Base-by-base conservation (phyloP, 2,329 filamentous ascomycete species). In the Aureobasidium sp. region DNA sequence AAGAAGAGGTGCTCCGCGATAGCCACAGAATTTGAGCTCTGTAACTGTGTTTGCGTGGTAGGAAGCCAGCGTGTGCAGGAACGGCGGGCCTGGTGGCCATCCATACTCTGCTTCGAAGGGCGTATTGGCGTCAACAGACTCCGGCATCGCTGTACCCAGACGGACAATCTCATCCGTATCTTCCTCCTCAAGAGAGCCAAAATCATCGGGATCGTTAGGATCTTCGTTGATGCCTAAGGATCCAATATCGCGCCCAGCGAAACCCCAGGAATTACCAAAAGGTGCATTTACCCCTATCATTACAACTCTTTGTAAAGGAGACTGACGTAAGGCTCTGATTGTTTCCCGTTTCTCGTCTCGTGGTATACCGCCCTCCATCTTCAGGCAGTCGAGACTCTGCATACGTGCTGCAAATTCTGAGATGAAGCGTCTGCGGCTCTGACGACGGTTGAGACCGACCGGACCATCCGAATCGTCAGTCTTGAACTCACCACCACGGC, bases 11-110 rank as follows among this genome's bases (percentile, higher is more conserved):
- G 74, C 71, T 41, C 78, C 77, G 55, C 74, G 74, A 67, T 78
- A 79, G 37, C 78, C 78, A 62, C 78, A 80, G 47, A 80, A 75
- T 63, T 80, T 80, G 53, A 80, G 72, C 64, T 79, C 77, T 23
- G 71, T 72, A 15, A 79, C 64, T 1, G 74, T 78, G 9, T 63
- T 64, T 6, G 74, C 72, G 63, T 78, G 75, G 63, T 74, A 72
- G 0, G 74, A 68, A 7, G 76, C 76, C 10, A 79, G 70, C 0
- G 73, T 77, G 64, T 77, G 71, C 0, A 79, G 70, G 57, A 80
- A 72, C 0, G 77, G 75, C 4, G 73, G 68, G 23, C 68, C 64
- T 5, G 69, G 63, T 2, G 70, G 68, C 77, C 78, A 79, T 50
- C 76, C 77, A 62, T 75, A 79, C 5, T 69, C 63, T 0, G 76